Conservation (phyloP, 2,329 filamentous ascomycete species). For the Verticillium longisporum region DNA sequence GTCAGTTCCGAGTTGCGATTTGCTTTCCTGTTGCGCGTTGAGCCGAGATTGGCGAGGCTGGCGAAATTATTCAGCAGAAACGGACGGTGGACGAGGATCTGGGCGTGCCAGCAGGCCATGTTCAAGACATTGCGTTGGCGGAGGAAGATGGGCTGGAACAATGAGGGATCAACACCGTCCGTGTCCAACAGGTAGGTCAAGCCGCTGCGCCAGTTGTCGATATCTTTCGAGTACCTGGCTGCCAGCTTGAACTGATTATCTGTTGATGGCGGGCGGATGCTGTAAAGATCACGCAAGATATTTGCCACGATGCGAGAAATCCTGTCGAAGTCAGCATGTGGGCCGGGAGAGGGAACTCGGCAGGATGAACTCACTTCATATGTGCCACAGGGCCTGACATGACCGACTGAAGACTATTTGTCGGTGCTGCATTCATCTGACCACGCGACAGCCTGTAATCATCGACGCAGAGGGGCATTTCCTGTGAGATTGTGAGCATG, state of each 20-base stretch:
- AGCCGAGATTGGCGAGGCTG: not conserved
- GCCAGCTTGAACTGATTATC: slow-evolving; percentile 17
- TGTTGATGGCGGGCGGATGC: slow-evolving; percentile 23
- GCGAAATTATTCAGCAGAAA: slow-evolving; percentile 27
- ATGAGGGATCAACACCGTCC: slow-evolving; percentile 22
- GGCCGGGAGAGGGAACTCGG: not conserved
- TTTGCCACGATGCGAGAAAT: slow-evolving; percentile 25
- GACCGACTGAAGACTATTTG: slow-evolving; percentile 10
- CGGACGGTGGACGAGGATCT: slow-evolving; percentile 29
- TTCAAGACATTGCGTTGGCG: slow-evolving; percentile 33
- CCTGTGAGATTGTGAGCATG: slow-evolving; percentile 11
- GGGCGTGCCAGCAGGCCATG: slow-evolving; percentile 32
- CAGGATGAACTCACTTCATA: slow-evolving; percentile 18
- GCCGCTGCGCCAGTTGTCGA: slow-evolving; percentile 25
- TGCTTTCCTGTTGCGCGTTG: slow-evolving; percentile 3
- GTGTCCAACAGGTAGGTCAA: slow-evolving; percentile 28
- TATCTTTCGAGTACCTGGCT: slow-evolving; percentile 17
- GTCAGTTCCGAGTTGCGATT: slow-evolving; percentile 6
- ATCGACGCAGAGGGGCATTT: slow-evolving; percentile 46
- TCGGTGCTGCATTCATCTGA: slow-evolving; percentile 14
- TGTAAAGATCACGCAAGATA: slow-evolving; percentile 26
- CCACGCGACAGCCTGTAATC: slow-evolving; percentile 28
- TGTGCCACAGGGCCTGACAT: slow-evolving; percentile 27
- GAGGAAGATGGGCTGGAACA: slow-evolving; percentile 28
- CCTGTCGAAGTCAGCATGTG: slow-evolving; percentile 4